Evolutionary conservation across 441 rosid species (phyloP).

Genomic region (Euphorbia corollata): DNA sequence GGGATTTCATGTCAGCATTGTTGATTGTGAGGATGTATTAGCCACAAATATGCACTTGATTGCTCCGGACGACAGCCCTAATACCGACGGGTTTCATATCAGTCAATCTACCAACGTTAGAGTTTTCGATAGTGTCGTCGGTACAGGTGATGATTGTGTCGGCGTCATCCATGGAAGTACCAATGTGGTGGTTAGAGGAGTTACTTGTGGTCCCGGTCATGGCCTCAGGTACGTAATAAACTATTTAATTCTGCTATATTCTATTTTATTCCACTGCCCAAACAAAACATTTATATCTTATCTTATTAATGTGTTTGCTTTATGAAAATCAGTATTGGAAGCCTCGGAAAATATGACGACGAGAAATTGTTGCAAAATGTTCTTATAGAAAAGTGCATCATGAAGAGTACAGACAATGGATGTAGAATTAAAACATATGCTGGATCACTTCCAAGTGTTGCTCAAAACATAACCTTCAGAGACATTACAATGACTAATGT

Average conservation of each 20-base stretch:
- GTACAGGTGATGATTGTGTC: constrained; percentile 58
- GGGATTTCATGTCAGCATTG: constrained; percentile 52
- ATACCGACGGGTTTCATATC: constrained; percentile 62
- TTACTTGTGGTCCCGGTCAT: constrained; percentile 72
- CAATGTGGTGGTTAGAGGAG: constrained; percentile 35
- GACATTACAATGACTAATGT: constrained; percentile 44
- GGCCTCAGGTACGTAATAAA: constrained; percentile 44
- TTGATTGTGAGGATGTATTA: constrained; percentile 28
- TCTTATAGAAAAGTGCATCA: constrained; percentile 38
- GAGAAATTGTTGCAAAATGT: constrained; percentile 47
- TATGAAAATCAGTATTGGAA: constrained; percentile 30
- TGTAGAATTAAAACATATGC: constrained; percentile 62
- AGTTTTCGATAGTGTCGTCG: constrained; percentile 27
- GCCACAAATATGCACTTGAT: constrained; percentile 22
- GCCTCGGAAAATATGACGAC: constrained; percentile 50
- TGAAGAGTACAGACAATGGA: constrained; percentile 46
- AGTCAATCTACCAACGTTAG: constrained; percentile 40
- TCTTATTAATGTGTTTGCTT: not conserved
- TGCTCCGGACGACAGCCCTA: constrained; percentile 54
- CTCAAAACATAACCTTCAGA: constrained; percentile 31
- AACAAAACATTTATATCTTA: not conserved
- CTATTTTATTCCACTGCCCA: no score
- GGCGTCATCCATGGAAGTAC: constrained; percentile 45
- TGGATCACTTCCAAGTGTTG: constrained; percentile 40
- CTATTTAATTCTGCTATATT: no score